Evolutionary conservation across 1,284 basidiomycete genomes (phyloP).

Genomic region (Apiotrichum veenhuisii): DNA sequence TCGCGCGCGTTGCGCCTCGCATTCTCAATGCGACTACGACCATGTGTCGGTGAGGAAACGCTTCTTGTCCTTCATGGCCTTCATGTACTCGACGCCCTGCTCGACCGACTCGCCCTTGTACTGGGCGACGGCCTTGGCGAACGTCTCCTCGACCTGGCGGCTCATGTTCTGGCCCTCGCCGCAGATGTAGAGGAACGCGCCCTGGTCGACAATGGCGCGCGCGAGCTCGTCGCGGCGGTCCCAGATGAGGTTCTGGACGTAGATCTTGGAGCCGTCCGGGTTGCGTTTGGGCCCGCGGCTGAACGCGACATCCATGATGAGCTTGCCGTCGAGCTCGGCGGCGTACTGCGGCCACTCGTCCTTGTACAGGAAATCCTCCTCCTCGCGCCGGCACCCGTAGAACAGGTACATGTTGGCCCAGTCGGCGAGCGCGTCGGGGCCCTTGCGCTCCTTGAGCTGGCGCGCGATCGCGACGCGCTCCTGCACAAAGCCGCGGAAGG

Average conservation of each 20-base stretch:
- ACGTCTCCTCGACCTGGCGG: conserved; percentile 83
- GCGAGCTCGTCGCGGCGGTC: conserved; percentile 74
- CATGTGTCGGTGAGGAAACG: conserved; percentile 43
- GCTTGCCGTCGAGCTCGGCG: conserved; percentile 83
- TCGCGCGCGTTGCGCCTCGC: no score
- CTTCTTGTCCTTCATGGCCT: conserved; percentile 81
- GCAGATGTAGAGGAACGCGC: conserved; percentile 92
- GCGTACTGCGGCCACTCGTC: conserved; percentile 90
- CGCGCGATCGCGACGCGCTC: conserved; percentile 93
- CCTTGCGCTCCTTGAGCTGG: conserved; percentile 89
- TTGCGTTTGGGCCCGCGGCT: conserved; percentile 75
- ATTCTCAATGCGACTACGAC: conserved; percentile 28
- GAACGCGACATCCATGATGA: conserved; percentile 81
- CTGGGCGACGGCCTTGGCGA: conserved; percentile 82
- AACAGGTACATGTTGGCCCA: conserved; percentile 94
- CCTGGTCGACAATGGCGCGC: conserved; percentile 81
- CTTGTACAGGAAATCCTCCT: conserved; percentile 87
- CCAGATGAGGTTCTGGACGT: conserved; percentile 93
- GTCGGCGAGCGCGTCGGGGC: conserved; percentile 77
- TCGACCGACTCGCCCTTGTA: conserved; percentile 84
- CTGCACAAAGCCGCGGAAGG: conserved; percentile 97
- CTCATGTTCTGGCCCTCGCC: conserved; percentile 97
- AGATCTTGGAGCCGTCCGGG: conserved; percentile 85
- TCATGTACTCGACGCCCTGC: conserved; percentile 84
- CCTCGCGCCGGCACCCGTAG: conserved; percentile 86